Conservation (phyloP, 1,284 basidiomycete genomes). For the Malassezia slooffiae region DNA sequence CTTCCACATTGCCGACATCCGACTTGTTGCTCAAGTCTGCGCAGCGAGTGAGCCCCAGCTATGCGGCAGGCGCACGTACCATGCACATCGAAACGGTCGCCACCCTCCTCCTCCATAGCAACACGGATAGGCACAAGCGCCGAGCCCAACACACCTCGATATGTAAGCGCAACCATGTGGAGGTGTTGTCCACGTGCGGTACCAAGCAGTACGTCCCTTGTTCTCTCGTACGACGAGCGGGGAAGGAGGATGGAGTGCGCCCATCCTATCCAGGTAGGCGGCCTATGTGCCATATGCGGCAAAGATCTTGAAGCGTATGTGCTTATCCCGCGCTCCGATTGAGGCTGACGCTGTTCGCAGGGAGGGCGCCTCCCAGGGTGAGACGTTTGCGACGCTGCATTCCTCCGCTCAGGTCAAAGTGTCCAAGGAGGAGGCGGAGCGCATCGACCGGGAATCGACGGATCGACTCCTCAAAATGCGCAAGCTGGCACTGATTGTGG, state of each 20-base stretch:
- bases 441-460: conserved; percentile 72
- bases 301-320: conserved; percentile 81
- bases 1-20: conserved; percentile 34
- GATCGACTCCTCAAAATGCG: conserved; percentile 62
- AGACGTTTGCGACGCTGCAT: conserved; percentile 36
- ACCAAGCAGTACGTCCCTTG: no score
- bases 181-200: no score
- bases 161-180: no score
- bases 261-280: conserved; percentile 81
- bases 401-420: conserved; percentile 37
- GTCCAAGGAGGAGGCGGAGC: conserved; percentile 59
- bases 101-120: no score
- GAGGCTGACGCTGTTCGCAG: not conserved
- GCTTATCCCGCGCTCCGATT: no score
- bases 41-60: not conserved
- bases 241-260: conserved; percentile 59
- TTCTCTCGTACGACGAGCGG: no score
- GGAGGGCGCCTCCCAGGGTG: conserved; percentile 15
- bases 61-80: conserved; percentile 5
- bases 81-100: conserved; percentile 8
- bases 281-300: conserved; percentile 84
- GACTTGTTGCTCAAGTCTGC: conserved; percentile 33
- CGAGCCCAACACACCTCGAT: no score
- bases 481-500: conserved; percentile 87
- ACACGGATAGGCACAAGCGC: no score